Evolutionary conservation across 176 grass and related monocot species (phyloP).

Genomic region (Oryza meridionalis): DNA sequence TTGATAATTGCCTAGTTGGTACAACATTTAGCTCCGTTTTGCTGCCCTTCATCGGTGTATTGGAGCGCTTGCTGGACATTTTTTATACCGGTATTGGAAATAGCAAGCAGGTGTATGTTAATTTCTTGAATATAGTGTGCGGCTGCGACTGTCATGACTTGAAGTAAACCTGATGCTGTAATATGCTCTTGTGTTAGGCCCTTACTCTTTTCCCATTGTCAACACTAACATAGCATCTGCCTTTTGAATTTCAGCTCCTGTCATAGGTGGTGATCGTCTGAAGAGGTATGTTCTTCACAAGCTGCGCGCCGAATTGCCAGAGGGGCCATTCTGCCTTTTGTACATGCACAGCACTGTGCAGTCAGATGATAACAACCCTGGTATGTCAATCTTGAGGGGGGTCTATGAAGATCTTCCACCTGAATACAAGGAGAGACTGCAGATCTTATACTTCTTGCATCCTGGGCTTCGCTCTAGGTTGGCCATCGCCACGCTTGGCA

Average conservation of each 20-base stretch:
- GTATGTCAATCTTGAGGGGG: constrained; percentile 79
- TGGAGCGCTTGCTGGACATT: not conserved
- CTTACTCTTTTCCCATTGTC: not conserved
- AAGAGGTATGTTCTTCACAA: constrained; percentile 85
- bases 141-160: not conserved
- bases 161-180: not conserved
- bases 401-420: constrained; percentile 86
- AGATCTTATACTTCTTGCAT: constrained; percentile 87
- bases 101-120: not conserved
- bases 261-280: constrained; percentile 70
- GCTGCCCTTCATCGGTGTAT: not conserved
- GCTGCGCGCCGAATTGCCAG: constrained; percentile 56
- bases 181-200: not conserved
- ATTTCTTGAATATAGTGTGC: not conserved
- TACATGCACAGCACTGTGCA: constrained; percentile 88
- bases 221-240: not conserved
- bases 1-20: not conserved
- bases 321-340: constrained; percentile 82
- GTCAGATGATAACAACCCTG: constrained; percentile 93
- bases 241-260: constrained; percentile 63
- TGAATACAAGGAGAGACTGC: constrained; percentile 74
- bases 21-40: constrained; percentile 1
- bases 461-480: constrained; percentile 77
- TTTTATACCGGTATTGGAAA: not conserved
- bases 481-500: constrained; percentile 78